Conservation (phyloP, 2,329 filamentous ascomycete genomes). For the Alternaria arborescens region DNA sequence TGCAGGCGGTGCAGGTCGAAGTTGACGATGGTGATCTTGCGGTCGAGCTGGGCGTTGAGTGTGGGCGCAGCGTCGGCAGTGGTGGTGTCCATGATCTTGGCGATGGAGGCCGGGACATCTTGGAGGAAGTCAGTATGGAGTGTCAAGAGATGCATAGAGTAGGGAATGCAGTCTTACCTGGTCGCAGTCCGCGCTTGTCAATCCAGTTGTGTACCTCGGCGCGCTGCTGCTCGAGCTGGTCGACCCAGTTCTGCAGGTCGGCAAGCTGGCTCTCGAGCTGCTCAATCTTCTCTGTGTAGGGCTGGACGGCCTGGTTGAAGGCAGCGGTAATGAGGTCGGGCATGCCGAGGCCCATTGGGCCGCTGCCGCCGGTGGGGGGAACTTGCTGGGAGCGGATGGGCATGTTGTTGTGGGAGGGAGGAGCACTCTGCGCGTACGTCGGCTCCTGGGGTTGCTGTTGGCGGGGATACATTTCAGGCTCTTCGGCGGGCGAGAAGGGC, state of each 20-base stretch:
- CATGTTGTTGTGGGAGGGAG: slow-evolving; percentile 33
- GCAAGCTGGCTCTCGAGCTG: slow-evolving; percentile 60
- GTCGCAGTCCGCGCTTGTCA: slow-evolving; percentile 63
- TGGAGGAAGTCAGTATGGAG: slow-evolving; percentile 36
- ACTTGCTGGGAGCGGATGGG: slow-evolving; percentile 34
- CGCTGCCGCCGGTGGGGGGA: slow-evolving; percentile 31
- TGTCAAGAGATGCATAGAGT: not conserved
- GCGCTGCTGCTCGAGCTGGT: slow-evolving; percentile 61
- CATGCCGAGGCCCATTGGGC: slow-evolving; percentile 52
- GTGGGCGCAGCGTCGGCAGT: slow-evolving; percentile 59
- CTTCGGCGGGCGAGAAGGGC: slow-evolving; percentile 38
- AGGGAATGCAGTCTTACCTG: slow-evolving; percentile 51
- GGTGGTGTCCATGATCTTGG: slow-evolving; percentile 61
- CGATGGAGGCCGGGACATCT: slow-evolving; percentile 63
- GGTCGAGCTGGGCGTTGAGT: slow-evolving; percentile 65
- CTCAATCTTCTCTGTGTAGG: slow-evolving; percentile 63
- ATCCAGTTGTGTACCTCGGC: slow-evolving; percentile 64
- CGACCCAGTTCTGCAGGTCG: slow-evolving; percentile 60
- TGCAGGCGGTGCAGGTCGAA: slow-evolving; percentile 65
- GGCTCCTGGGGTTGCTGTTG: slow-evolving; percentile 53
- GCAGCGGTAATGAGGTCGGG: slow-evolving; percentile 62
- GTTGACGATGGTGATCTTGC: slow-evolving; percentile 66
- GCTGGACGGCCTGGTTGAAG: slow-evolving; percentile 62
- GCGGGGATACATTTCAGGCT: slow-evolving; percentile 57
- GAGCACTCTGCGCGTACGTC: slow-evolving; percentile 29